phyloP scores from a whole-genome alignment of 768 basidiomycete genomes.

The Xerocomus brunneocitrinus region DNA sequence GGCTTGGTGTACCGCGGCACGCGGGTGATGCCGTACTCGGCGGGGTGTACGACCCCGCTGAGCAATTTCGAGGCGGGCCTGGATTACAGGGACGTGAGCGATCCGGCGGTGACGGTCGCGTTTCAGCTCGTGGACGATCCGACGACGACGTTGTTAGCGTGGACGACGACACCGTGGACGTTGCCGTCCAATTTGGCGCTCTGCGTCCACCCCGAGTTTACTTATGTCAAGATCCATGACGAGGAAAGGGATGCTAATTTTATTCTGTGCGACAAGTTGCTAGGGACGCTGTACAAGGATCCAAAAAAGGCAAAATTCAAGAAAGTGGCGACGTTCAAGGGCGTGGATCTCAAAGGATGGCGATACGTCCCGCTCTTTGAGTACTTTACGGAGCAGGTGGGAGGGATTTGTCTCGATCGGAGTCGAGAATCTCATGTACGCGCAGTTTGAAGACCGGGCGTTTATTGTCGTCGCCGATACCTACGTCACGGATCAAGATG shows the following conservation, averaged over 20 bases:
- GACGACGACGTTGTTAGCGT: conserved; percentile 82
- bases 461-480: conserved; percentile 87
- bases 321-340: conserved; percentile 83
- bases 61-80: conserved; percentile 96
- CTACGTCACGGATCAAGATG: conserved; percentile 90
- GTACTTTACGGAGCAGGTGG: conserved; percentile 91
- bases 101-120: conserved; percentile 91
- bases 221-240: conserved; percentile 96
- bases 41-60: conserved; percentile 90
- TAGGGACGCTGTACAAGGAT: conserved; percentile 90
- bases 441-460: conserved; percentile 86
- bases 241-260: conserved; percentile 81
- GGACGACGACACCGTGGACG: conserved; percentile 99
- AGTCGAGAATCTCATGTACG: background rate
- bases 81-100: conserved; percentile 88
- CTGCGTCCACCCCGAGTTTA: conserved; percentile 94
- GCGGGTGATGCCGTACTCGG: conserved; percentile 97
- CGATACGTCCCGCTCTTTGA: conserved; percentile 92
- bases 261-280: conserved; percentile 85
- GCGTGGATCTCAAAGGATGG: conserved; percentile 94
- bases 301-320: conserved; percentile 96
- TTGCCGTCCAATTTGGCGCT: conserved; percentile 92
- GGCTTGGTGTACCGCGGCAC: conserved; percentile 89
- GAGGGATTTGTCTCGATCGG: conserved; percentile 12
- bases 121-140: conserved; percentile 95